Evolutionary conservation across 164 flowering plant species (phyloP), one percentile per base, ranked within the genome.

Genomic region (Chloranthus sessilifolius): DNA sequence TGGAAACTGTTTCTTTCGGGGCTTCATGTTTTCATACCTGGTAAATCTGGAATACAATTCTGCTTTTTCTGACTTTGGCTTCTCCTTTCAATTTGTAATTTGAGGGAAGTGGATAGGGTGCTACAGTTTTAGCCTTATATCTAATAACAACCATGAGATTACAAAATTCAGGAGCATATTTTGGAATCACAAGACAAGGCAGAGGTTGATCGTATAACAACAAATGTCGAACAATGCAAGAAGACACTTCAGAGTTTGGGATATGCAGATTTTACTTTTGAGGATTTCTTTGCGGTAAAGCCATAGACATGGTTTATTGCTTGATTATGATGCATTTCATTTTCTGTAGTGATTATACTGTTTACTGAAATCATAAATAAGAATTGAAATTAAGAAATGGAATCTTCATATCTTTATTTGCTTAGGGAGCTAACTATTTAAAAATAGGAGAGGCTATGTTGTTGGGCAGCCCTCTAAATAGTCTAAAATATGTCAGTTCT

Each of bases 11-110:
- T 92, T 92, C 68, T 92, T 83, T 55, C 81, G 97, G 25, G 66
- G 91, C 73, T 88, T 92, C 59, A 88, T 92, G 99, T 92, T 88
- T 67, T 74, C 97, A 16, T 88, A 86, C 59, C 87, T 92, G 66
- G 98, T 82, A 76, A 28, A n/a, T 50, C 50, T 60, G 25, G 20
- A 6, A 8, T 37, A 5, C 17, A 42, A 21, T 50, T 53, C n/a
- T 48, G 10, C 42, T 35, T 16, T 57, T 47, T 43, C 30, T 43
- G 47, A 24, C 53, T 56, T 65, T 25, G 10, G 47, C 19, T 53
- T 69, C 29, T 12, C 59, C 36, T 48, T 49, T 52, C 46, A 58
- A 46, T 36, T 41, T 44, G 43, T 56, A 52, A n/a, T 49, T 59
- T 43, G 61, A 23, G 41, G 63, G 56, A 52, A 55, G 48, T 57